Conservation (phyloP, 495 filamentous ascomycete genomes). For the Xylaria venustula region DNA sequence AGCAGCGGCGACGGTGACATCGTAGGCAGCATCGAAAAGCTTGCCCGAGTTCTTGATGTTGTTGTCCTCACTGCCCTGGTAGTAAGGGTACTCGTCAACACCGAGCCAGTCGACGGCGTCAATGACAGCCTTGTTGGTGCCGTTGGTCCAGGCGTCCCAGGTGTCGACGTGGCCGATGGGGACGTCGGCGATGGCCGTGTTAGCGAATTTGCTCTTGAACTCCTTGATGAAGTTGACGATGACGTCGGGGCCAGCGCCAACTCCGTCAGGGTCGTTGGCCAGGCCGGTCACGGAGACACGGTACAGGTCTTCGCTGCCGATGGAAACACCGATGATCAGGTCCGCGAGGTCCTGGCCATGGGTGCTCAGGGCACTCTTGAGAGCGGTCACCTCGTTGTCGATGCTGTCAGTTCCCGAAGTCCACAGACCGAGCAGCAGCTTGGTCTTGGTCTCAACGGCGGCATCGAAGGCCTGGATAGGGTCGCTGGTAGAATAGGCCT, state of each 20-base stretch:
- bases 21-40: constrained; percentile 42
- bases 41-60: constrained; percentile 38
- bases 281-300: constrained; percentile 42
- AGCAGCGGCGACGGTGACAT: constrained; percentile 29
- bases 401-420: constrained; percentile 48
- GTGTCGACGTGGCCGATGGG: constrained; percentile 54
- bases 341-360: constrained; percentile 42
- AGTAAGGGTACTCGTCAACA: constrained; percentile 54
- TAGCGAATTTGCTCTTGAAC: constrained; percentile 38
- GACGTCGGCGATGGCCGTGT: constrained; percentile 29
- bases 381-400: constrained; percentile 46
- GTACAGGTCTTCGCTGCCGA: constrained; percentile 57
- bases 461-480: constrained; percentile 53
- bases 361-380: constrained; percentile 42
- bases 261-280: constrained; percentile 37
- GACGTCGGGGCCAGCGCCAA: constrained; percentile 41
- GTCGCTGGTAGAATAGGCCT: constrained; percentile 49
- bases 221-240: constrained; percentile 50
- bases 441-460: constrained; percentile 48
- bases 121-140: constrained; percentile 46
- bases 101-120: constrained; percentile 51
- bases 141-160: constrained; percentile 48
- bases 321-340: constrained; percentile 51
- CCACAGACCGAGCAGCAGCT: constrained; percentile 54
- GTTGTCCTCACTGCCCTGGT: constrained; percentile 45